These are phyloP conservation scores for Phytophthora boehmeriae DNA, from an alignment of 352 stramenopile species.

Conservation along the genomic window DNA sequence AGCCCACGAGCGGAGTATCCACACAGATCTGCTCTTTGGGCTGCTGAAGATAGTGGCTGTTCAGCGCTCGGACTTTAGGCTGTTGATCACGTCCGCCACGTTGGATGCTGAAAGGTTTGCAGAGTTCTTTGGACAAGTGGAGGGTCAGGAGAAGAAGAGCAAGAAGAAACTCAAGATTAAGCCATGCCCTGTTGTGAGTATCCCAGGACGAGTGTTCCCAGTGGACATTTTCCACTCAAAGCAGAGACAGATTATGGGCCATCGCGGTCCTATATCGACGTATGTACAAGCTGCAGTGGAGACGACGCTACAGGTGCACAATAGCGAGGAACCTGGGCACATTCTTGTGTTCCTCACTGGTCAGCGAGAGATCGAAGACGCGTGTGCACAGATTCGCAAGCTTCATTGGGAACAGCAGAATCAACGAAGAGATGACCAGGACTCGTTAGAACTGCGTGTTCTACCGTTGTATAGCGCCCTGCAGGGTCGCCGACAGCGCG, in stretches of 20 bases:
- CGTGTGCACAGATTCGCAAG: conserved; percentile 84
- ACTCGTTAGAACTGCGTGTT: conserved; percentile 64
- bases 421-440: conserved; percentile 3
- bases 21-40: conserved; percentile 99
- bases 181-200: conserved; percentile 81
- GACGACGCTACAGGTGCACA: conserved; percentile 81
- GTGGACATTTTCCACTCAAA: conserved; percentile 95
- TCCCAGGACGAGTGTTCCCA: conserved; percentile 92
- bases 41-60: conserved; percentile 82
- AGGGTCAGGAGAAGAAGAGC: not conserved
- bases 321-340: conserved; percentile 71
- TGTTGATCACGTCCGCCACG: conserved; percentile 95
- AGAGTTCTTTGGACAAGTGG: conserved; percentile 73
- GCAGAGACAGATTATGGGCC: conserved; percentile 77
- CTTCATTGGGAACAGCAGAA: conserved; percentile 32
- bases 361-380: conserved; percentile 93
- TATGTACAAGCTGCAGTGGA: conserved; percentile 76
- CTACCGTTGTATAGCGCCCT: conserved; percentile 96
- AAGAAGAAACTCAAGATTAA: conserved; percentile 28
- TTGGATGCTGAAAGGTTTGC: conserved; percentile 89
- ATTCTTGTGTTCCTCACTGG: conserved; percentile 97
- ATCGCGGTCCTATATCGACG: conserved; percentile 56
- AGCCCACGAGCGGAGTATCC: conserved; percentile 97
- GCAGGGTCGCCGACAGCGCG: conserved; percentile 89
- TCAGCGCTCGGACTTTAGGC: conserved; percentile 81